phyloP scores from a whole-genome alignment of 768 basidiomycete genomes.

The Boletellus emodensis region DNA sequence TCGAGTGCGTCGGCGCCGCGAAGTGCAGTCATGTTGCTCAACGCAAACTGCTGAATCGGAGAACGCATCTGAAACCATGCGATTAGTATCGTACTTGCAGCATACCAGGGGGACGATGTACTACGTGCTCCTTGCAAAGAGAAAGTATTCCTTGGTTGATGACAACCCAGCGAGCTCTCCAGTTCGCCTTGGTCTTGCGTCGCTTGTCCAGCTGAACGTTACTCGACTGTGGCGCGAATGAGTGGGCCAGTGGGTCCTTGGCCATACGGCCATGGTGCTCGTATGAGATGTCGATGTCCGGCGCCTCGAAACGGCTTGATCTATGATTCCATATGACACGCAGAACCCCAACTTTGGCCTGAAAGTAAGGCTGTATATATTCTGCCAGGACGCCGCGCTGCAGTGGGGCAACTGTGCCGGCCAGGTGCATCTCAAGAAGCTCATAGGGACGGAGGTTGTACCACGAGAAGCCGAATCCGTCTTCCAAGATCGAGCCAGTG shows the following conservation, averaged over 20 bases:
- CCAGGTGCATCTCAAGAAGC: slow-evolving; percentile 64
- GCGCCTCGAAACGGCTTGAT: slow-evolving; percentile 26
- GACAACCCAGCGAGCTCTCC: slow-evolving; percentile 63
- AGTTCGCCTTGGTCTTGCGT: slow-evolving; percentile 45
- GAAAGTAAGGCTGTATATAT: slow-evolving; percentile 59
- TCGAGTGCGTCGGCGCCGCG: slow-evolving; percentile 44
- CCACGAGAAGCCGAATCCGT: slow-evolving; percentile 54
- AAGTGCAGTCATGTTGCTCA: slow-evolving; percentile 40
- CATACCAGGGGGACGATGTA: slow-evolving; percentile 28
- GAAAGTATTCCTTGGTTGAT: slow-evolving; percentile 53
- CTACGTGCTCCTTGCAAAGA: slow-evolving; percentile 51
- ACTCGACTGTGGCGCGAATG: slow-evolving; percentile 8
- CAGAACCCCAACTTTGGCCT: slow-evolving; percentile 50
- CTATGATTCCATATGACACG: slow-evolving; percentile 38
- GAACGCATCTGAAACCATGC: slow-evolving; percentile 33
- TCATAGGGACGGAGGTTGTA: slow-evolving; percentile 61
- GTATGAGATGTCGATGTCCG: slow-evolving; percentile 6
- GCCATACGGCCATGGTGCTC: slow-evolving; percentile 2
- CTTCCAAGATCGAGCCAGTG: slow-evolving; percentile 67
- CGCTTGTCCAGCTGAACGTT: slow-evolving; percentile 18
- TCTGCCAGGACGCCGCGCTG: slow-evolving; percentile 37
- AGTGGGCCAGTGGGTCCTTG: slow-evolving; percentile 12
- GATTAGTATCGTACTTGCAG: slow-evolving; percentile 1
- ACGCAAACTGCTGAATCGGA: slow-evolving; percentile 38
- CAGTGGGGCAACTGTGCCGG: slow-evolving; percentile 39